Evolutionary conservation across 495 filamentous ascomycete genomes (phyloP), one percentile per base, ranked within the genome.

Genomic region (Hypoxylon subgilvum): DNA sequence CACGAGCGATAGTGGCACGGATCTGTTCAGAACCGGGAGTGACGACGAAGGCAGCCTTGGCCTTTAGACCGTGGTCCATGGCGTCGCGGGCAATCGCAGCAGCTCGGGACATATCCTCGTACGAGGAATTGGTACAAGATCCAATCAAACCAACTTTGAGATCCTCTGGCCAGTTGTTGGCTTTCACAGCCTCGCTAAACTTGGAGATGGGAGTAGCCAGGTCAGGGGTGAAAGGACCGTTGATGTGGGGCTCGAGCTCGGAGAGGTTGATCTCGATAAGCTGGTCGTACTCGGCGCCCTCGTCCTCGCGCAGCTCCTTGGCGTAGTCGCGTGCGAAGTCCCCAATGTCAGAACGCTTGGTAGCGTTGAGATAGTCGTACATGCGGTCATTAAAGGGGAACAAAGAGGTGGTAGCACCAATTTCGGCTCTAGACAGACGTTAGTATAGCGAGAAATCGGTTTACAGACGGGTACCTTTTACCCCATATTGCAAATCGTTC

Each of bases 201-300:
- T 97, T 89, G 75, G 92, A 96, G 78, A 98, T 91, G 14, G 94
- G 94, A 34, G 94, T 97, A 38, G 92, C 92, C 74, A 98, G 86
- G 86, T 98, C 94, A 55, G 94, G 94, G n/a, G 94, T 98, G 86
- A 98, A 98, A 48, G 94, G 94, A 65, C 94, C 94, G 81, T 98
- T 98, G 80, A 98, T 90, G 76, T 98, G 91, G 30, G 94, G 94
- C 82, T 98, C 94, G 38, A 98, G 88, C 76, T 94, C 88, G 45
- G 82, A 87, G 30, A 98, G 85, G 80, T 98, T 92, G 78, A 98
- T 87, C 79, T 97, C 93, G 65, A 98, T 85, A 60, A 97, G 76
- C 78, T 98, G 87, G 73, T 98, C 94, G 76, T 97, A 98, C 78
- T 97, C 85, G 56, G 91, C 92, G 70, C 92, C 94, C 76, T 95